Evolutionary conservation across 2,329 filamentous ascomycete species (phyloP), one percentile per base, ranked within the genome.

Genomic region (Sclerotiophoma versabilis): DNA sequence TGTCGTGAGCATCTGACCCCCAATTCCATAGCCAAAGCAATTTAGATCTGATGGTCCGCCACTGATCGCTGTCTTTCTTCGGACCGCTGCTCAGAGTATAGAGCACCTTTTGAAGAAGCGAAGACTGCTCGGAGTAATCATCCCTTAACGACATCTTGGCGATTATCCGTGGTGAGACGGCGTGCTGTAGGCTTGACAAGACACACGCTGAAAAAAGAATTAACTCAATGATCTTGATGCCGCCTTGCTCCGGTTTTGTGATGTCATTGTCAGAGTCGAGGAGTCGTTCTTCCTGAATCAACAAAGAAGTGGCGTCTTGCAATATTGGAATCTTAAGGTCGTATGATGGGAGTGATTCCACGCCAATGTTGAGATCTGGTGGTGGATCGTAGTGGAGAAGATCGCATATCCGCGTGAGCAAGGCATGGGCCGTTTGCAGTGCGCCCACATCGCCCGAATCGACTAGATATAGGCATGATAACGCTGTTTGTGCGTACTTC

Each of bases 21-120:
- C 90, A 93, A 65, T 83, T 83, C 68, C 87, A 85, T 25, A 93
- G 79, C 90, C 90, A 93, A 4, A 92, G 70, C 8, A 93, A 73
- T 63, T 88, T 86, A 34, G 83, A 82, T 52, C 89, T 82, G 11
- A 84, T 81, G 47, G 77, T 79, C 22, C 37, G 64, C 72, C 72
- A 75, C 33, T 72, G 60, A 27, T 80, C 80, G 54, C 90, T 87
- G 47, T 90, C 86, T 29, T 80, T 82, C 56, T 82, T 85, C 2
- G 82, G 77, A 11, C 79, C 78, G 49, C 80, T 80, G 41, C 74
- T 76, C 19, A 88, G 66, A 2, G 77, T 75, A 56, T 83, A 81
- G 46, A 91, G 77, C n/a, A 89, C 77, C 58, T 83, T 86, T 15
- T 80, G 72, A 4, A 87, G 79, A 41, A 88, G 80, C 0, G 77